Conservation (phyloP, 2,329 filamentous ascomycete genomes). For the Aureobasidium sp. region DNA sequence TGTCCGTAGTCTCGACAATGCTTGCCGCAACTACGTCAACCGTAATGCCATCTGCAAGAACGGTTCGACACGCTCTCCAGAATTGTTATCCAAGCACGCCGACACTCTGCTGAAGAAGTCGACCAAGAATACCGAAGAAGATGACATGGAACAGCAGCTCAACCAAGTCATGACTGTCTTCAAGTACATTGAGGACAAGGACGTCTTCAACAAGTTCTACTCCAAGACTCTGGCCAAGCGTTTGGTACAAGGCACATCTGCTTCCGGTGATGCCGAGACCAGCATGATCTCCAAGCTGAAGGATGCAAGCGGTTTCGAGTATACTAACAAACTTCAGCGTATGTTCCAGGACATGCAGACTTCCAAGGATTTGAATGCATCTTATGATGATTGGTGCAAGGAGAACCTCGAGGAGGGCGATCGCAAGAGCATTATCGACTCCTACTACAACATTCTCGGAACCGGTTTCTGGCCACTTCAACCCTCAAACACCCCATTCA, state of each 20-base stretch:
- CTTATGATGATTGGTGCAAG: constrained; percentile 73
- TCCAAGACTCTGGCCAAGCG: constrained; percentile 93
- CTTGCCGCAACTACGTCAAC: constrained; percentile 96
- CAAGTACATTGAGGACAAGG: constrained; percentile 99
- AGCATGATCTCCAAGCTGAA: constrained; percentile 99
- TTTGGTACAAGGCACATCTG: constrained; percentile 88
- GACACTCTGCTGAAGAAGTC: constrained; percentile 90
- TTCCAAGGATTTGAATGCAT: constrained; percentile 89
- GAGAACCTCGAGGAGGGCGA: constrained; percentile 58
- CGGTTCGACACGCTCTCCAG: constrained; percentile 87
- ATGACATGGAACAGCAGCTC: constrained; percentile 81
- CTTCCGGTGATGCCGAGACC: constrained; percentile 93
- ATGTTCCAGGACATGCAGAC: constrained; percentile 99
- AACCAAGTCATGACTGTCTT: constrained; percentile 98
- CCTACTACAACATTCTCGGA: constrained; percentile 85
- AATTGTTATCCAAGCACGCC: constrained; percentile 90
- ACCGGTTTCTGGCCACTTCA: constrained; percentile 96
- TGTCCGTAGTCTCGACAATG: constrained; percentile 90
- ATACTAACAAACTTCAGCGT: constrained; percentile 97
- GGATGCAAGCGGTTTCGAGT: constrained; percentile 96
- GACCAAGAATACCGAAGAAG: constrained; percentile 85
- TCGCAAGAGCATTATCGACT: constrained; percentile 66
- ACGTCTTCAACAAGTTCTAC: constrained; percentile 99
- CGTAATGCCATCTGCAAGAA: constrained; percentile 93
- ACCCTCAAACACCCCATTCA: constrained; percentile 80